Evolutionary conservation across 106 monocot genomes (phyloP).

Genomic region (Dendrobium catenatum): DNA sequence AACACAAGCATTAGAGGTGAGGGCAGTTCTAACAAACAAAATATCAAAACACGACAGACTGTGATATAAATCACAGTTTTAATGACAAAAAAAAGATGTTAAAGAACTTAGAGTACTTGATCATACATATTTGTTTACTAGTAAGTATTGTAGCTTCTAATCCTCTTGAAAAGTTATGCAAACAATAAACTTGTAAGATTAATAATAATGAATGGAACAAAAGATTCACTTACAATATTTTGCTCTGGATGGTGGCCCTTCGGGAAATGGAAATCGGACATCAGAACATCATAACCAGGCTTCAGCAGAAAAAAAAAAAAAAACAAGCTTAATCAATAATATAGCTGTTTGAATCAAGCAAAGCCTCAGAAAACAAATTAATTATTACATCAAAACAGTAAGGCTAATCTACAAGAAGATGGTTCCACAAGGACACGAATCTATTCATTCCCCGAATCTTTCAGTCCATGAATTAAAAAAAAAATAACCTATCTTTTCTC

Average conservation of each 20-base stretch:
- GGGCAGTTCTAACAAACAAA: not conserved
- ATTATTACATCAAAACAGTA: not conserved
- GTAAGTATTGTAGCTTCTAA: not conserved
- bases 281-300: conserved; percentile 81
- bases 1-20: not conserved
- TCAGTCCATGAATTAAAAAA: not conserved
- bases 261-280: conserved; percentile 64
- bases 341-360: not conserved
- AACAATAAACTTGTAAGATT: not conserved
- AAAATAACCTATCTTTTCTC: not conserved
- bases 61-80: not conserved
- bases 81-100: conserved; percentile 3
- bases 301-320: conserved; percentile 22
- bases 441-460: not conserved
- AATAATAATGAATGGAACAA: not conserved
- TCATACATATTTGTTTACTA: not conserved
- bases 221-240: conserved; percentile 73
- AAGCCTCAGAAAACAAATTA: not conserved
- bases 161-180: not conserved
- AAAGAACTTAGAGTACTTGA: not conserved
- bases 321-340: not conserved
- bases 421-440: not conserved
- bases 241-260: conserved; percentile 42
- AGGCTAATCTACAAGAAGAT: not conserved
- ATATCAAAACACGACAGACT: not conserved